These are phyloP conservation scores for Pleoardoris graminearum DNA, from an alignment of 2,329 filamentous ascomycete genomes.

Conservation along the genomic window DNA sequence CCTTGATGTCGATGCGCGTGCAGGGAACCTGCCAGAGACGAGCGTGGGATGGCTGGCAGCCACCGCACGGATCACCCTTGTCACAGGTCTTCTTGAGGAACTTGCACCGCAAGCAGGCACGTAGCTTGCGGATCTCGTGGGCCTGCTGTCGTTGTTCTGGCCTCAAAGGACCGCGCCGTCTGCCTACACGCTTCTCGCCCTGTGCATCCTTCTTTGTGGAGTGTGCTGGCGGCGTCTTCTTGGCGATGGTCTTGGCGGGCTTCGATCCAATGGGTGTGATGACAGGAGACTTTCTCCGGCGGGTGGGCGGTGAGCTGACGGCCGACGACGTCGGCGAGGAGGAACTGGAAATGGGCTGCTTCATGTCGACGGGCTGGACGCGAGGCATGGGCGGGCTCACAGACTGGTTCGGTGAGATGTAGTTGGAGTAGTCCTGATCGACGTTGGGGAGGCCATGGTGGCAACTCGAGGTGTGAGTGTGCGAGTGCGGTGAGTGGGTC, in stretches of 20 bases:
- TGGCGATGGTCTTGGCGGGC: constrained; percentile 78
- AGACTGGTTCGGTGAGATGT: constrained; percentile 50
- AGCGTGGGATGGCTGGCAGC: constrained; percentile 93
- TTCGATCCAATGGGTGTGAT: constrained; percentile 58
- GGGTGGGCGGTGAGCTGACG: constrained; percentile 61
- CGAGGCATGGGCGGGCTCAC: constrained; percentile 71
- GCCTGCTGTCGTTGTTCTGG: constrained; percentile 96
- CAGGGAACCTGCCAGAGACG: constrained; percentile 97
- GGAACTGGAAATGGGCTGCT: constrained; percentile 62
- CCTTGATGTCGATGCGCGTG: constrained; percentile 97
- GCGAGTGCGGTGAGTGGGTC: constrained; percentile 30
- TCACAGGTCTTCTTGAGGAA: constrained; percentile 99
- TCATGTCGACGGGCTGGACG: constrained; percentile 71
- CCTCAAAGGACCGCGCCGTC: constrained; percentile 83
- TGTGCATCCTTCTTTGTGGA: constrained; percentile 74
- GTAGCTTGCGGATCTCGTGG: constrained; percentile 92
- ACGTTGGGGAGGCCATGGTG: constrained; percentile 31
- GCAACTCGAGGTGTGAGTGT: constrained; percentile 33
- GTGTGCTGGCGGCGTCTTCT: constrained; percentile 66
- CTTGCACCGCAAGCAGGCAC: constrained; percentile 93
- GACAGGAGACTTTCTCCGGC: constrained; percentile 74
- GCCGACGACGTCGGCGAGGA: constrained; percentile 61
- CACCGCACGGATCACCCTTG: constrained; percentile 93
- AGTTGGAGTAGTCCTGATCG: constrained; percentile 42
- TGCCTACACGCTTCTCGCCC: constrained; percentile 89